A percentile compares a stretch with the other conserved stretches of the same genome.
phyloP scores from a whole-genome alignment of 202 grass and related monocot genomes.

The Miscanthus sacchariflorus region DNA sequence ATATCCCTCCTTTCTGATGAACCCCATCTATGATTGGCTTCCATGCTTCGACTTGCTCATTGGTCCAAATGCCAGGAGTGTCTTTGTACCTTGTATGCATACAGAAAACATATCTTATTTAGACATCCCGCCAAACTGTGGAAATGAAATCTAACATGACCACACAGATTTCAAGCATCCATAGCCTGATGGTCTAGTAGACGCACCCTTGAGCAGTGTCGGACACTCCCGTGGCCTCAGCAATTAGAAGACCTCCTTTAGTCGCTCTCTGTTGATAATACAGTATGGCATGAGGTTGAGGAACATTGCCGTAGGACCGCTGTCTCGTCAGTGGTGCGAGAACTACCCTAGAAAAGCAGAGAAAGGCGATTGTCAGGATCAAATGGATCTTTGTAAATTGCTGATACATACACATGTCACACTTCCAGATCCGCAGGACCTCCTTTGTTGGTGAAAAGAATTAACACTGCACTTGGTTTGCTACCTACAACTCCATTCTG shows the following conservation, averaged over 20 bases:
- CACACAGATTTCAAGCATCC: slow-evolving; percentile 6
- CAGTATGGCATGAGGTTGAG: slow-evolving; percentile 70
- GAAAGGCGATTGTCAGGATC: slow-evolving; percentile 10
- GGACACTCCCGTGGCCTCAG: slow-evolving; percentile 68
- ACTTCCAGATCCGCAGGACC: slow-evolving; percentile 8
- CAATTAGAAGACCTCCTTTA: slow-evolving; percentile 68
- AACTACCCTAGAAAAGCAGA: slow-evolving; percentile 59
- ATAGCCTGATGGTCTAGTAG: slow-evolving; percentile 18
- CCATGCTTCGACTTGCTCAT: slow-evolving; percentile 63
- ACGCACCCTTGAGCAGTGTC: slow-evolving; percentile 67
- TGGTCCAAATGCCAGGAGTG: slow-evolving; percentile 69
- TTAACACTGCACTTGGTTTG: slow-evolving; percentile 7
- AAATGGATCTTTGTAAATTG: slow-evolving; percentile 33
- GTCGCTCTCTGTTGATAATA: slow-evolving; percentile 76
- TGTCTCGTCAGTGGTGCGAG: slow-evolving; percentile 77
- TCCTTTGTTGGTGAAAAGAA: neutral
- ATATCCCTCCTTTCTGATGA: slow-evolving; percentile 62
- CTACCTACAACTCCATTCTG: neutral
- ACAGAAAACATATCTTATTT: slow-evolving; percentile 34
- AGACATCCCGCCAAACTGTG: neutral
- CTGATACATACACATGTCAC: neutral
- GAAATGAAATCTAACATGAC: slow-evolving; percentile 14
- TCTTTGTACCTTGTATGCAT: slow-evolving; percentile 48
- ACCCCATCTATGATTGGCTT: slow-evolving; percentile 55
- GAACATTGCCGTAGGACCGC: slow-evolving; percentile 63